Evolutionary conservation across 805 yeast genomes (phyloP).

Genomic region (Lipomyces oligophaga): DNA sequence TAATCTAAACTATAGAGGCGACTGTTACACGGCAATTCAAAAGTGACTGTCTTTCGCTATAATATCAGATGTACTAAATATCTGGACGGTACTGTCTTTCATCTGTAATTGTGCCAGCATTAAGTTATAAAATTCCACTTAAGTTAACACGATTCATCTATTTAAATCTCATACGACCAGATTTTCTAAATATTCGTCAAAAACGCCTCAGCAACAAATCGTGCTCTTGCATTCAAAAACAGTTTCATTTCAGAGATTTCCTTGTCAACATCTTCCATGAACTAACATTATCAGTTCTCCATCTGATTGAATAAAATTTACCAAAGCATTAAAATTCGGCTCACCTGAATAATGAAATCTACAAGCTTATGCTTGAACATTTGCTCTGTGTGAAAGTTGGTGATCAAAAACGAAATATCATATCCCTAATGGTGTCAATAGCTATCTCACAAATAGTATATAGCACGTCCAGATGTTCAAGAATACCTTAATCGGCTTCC

Average conservation of each 20-base stretch:
- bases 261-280: constrained; percentile 98
- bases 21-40: no score
- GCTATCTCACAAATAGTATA: constrained; percentile 34
- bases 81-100: no score
- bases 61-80: no score
- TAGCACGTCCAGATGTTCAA: neutral
- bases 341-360: constrained; percentile 87
- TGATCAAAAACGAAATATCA: constrained; percentile 87
- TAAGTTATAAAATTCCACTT: no score
- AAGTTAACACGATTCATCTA: no score
- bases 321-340: no score
- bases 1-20: no score
- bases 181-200: constrained; percentile 47
- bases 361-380: constrained; percentile 94
- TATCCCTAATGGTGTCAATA: constrained; percentile 48
- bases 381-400: constrained; percentile 91
- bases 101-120: no score
- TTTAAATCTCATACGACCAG: no score
- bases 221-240: constrained; percentile 93
- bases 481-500: constrained; percentile 65
- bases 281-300: constrained; percentile 35
- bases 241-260: constrained; percentile 98
- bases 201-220: constrained; percentile 96
- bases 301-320: neutral
- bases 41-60: no score